Percentiles rank a stretch among this genome's conserved stretches.
These are phyloP conservation scores for Pestalotiopsis sp. DNA, from an alignment of 2,329 filamentous ascomycete species.

Conservation along the genomic window DNA sequence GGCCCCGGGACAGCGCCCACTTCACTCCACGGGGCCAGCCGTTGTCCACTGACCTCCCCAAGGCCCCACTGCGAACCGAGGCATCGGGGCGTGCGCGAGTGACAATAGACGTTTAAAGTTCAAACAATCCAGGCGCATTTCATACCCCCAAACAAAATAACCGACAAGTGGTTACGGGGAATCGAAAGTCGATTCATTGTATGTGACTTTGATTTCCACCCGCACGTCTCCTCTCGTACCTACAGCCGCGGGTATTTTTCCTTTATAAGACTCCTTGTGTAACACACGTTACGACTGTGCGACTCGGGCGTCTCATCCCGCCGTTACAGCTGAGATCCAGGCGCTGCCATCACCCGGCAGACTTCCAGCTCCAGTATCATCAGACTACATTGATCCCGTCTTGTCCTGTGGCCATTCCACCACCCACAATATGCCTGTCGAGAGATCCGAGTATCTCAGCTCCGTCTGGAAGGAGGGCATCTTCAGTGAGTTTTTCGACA, in stretches of 20 bases:
- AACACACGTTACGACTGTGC: too few relatives aligned
- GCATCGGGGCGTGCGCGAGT: neutral
- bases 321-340: neutral
- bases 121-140: neutral
- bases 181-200: too few relatives aligned
- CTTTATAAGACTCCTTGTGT: too few relatives aligned
- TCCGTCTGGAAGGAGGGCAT: slow-evolving; percentile 85
- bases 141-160: neutral
- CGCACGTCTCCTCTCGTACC: too few relatives aligned
- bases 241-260: too few relatives aligned
- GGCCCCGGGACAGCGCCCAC: neutral
- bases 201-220: too few relatives aligned
- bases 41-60: neutral
- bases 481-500: slow-evolving; percentile 62
- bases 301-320: neutral
- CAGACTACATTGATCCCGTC: neutral
- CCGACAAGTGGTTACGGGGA: too few relatives aligned
- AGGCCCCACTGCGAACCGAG: slow-evolving; percentile 2
- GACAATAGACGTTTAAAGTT: neutral
- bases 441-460: slow-evolving; percentile 77
- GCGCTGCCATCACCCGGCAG: neutral
- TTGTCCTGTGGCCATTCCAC: neutral
- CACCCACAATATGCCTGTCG: slow-evolving; percentile 61
- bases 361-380: neutral
- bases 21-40: neutral